Conservation (phyloP, 2,329 filamentous ascomycete species). For the Pseudogymnoascus sp. region DNA sequence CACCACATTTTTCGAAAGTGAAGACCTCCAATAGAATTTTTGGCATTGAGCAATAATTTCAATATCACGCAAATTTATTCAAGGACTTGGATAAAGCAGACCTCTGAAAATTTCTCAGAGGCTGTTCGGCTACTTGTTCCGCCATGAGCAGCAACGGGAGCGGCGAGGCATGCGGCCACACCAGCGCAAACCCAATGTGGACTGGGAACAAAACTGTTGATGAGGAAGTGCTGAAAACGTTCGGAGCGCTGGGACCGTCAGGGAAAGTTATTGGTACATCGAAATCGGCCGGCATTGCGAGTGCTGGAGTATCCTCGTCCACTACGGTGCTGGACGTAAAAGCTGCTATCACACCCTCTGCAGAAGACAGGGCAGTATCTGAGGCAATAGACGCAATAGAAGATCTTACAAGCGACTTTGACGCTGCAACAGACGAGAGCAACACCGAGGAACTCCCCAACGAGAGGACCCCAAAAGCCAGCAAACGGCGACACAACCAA, state of each 20-base stretch:
- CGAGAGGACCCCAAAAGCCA: not conserved
- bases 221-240: not conserved
- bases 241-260: not conserved
- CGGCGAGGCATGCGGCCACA: not conserved
- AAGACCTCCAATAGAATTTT: too few relatives aligned
- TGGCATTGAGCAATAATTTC: not conserved
- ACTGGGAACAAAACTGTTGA: not conserved
- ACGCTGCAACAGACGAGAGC: not conserved
- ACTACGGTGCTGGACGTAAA: not conserved
- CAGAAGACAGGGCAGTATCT: not conserved
- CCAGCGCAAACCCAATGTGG: not conserved
- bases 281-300: not conserved
- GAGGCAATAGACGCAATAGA: constrained; percentile 1
- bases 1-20: too few relatives aligned
- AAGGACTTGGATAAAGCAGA: not conserved
- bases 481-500: not conserved
- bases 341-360: not conserved
- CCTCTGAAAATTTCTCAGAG: too few relatives aligned
- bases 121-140: not conserved
- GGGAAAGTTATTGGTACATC: not conserved
- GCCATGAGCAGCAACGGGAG: not conserved
- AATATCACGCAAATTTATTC: not conserved
- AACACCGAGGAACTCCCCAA: not conserved
- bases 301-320: not conserved
- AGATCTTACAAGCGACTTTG: not conserved